A percentile compares a stretch with the other conserved stretches of the same genome.
phyloP scores from a whole-genome alignment of 345 rosid genomes.

The Pugionium dolabratum region DNA sequence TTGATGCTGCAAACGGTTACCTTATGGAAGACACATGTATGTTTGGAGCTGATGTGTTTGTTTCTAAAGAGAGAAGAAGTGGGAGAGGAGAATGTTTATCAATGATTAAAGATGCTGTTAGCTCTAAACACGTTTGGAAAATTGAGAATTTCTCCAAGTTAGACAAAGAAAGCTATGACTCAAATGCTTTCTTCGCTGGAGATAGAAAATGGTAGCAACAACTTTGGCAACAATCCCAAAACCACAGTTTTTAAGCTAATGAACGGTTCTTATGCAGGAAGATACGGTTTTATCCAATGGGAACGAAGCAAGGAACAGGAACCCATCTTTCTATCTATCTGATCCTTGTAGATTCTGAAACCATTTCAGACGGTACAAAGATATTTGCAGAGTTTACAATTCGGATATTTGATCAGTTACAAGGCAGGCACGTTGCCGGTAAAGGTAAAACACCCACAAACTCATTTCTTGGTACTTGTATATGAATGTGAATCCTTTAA shows the following conservation, averaged over 20 bases:
- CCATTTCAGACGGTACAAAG: constrained; percentile 29
- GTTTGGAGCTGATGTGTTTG: constrained; percentile 48
- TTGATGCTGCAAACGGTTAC: constrained; percentile 35
- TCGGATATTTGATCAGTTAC: constrained; percentile 39
- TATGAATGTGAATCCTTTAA: neutral
- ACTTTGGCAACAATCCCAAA: neutral
- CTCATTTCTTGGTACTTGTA: constrained; percentile 10
- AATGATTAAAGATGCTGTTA: constrained; percentile 39
- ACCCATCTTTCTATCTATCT: constrained; percentile 39
- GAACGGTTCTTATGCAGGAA: constrained; percentile 31
- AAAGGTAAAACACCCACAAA: constrained; percentile 29
- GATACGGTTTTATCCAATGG: constrained; percentile 37
- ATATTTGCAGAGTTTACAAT: constrained; percentile 36
- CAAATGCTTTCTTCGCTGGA: constrained; percentile 40
- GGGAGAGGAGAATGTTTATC: constrained; percentile 45
- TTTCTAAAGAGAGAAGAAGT: constrained; percentile 38
- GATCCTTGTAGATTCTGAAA: constrained; percentile 35
- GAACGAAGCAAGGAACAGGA: constrained; percentile 40
- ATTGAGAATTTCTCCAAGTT: constrained; percentile 40
- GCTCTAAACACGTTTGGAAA: constrained; percentile 39
- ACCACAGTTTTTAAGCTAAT: neutral
- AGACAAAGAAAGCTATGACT: constrained; percentile 32
- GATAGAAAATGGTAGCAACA: constrained; percentile 40
- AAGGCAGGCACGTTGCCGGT: constrained; percentile 41
- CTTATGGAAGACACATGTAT: constrained; percentile 42